phyloP scores from a whole-genome alignment of 331 rosid genomes.

The Acacia concinna region DNA sequence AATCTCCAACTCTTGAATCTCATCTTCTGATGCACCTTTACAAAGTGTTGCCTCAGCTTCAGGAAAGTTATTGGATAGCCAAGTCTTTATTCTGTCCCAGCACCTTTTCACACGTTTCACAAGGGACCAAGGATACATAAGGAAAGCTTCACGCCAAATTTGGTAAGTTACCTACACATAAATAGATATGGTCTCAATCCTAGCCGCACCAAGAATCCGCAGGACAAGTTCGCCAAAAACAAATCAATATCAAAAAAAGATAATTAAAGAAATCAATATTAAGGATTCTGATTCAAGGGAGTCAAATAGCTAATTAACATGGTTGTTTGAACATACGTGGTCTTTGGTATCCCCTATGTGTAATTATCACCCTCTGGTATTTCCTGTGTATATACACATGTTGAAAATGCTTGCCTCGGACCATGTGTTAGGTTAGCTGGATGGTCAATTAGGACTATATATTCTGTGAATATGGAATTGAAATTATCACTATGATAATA shows the following conservation, averaged over 20 bases:
- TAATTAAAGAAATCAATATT: neutral
- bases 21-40: conserved; percentile 73
- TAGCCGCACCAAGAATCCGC: neutral
- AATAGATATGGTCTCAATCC: conserved; percentile 1
- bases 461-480: neutral
- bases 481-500: neutral
- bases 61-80: conserved; percentile 60
- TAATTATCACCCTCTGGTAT: neutral
- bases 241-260: neutral
- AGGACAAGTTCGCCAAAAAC: neutral
- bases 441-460: neutral
- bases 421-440: neutral
- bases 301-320: neutral
- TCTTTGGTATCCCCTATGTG: neutral
- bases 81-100: conserved; percentile 60
- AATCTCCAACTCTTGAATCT: conserved; percentile 58
- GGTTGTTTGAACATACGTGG: neutral
- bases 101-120: conserved; percentile 78
- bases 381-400: neutral
- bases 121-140: conserved; percentile 85
- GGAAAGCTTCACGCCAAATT: conserved; percentile 68
- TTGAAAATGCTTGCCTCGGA: neutral
- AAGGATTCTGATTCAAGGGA: neutral
- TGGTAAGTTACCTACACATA: conserved; percentile 57
- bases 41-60: conserved; percentile 71